Percentiles rank a stretch among this genome's conserved stretches.
Conservation (phyloP, 768 basidiomycete genomes). For the Tulasnella sp. region DNA sequence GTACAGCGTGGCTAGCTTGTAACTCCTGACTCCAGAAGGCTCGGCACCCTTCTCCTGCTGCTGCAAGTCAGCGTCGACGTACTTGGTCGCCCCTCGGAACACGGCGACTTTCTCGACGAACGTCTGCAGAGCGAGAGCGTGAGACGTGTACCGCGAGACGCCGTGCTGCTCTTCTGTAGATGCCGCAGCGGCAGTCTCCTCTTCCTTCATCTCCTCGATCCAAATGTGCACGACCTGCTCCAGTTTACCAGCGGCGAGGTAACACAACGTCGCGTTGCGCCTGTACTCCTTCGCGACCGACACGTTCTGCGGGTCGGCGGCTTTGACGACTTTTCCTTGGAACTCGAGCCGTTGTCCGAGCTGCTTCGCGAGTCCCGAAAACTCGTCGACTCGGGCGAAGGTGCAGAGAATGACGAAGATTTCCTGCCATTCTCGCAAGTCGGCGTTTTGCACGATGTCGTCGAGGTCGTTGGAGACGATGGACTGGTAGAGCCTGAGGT, state of each 20-base stretch:
- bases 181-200: constrained; percentile 39
- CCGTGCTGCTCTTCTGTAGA: constrained; percentile 32
- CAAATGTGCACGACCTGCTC: constrained; percentile 86
- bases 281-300: constrained; percentile 42
- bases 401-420: constrained; percentile 95
- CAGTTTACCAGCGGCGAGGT: constrained; percentile 79
- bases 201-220: constrained; percentile 80
- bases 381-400: constrained; percentile 77
- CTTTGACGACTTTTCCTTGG: constrained; percentile 51
- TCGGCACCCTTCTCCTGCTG: constrained; percentile 29
- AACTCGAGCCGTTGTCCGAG: constrained; percentile 85
- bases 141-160: constrained; percentile 56
- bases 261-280: constrained; percentile 86
- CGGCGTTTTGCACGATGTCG: constrained; percentile 94
- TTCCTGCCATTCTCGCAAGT: constrained; percentile 89
- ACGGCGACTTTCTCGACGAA: constrained; percentile 96
- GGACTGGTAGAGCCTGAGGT: constrained; percentile 88
- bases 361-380: constrained; percentile 78
- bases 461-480: constrained; percentile 85
- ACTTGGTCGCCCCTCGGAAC: constrained; percentile 78
- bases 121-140: constrained; percentile 76
- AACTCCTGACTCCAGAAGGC: constrained; percentile 44
- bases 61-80: constrained; percentile 60
- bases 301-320: constrained; percentile 36
- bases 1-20: constrained; percentile 77